Evolutionary conservation across 495 filamentous ascomycete genomes (phyloP).

Genomic region (Hypoxylon lenormandii): DNA sequence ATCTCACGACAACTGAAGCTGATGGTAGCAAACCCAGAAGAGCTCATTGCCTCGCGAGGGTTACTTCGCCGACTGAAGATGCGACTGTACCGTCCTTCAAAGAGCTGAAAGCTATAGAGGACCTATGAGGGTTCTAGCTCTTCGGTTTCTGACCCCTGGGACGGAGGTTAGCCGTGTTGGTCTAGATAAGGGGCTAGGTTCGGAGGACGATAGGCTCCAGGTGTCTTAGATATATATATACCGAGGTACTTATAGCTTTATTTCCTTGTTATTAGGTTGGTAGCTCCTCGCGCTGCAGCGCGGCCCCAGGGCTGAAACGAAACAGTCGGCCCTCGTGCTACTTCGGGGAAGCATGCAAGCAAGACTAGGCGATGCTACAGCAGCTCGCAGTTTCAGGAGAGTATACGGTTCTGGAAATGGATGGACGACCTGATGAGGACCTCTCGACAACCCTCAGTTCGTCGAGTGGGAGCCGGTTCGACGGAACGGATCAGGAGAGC

Average conservation of each 20-base stretch:
- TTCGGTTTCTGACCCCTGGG: no score
- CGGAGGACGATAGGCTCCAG: no score
- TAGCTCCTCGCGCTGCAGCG: background rate
- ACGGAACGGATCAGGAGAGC: background rate
- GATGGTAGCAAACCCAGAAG: background rate
- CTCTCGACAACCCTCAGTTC: background rate
- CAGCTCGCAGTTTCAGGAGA: background rate
- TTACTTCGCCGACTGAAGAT: conserved; percentile 1
- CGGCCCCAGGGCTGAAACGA: conserved; percentile 15
- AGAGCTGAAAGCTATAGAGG: background rate
- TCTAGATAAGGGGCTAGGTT: background rate
- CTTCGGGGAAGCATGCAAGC: conserved; percentile 5
- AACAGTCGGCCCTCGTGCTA: conserved; percentile 12
- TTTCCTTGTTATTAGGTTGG: no score
- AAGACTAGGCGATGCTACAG: background rate
- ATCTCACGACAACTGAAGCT: background rate
- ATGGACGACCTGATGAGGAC: background rate
- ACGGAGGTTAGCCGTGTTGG: background rate
- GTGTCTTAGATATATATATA: no score
- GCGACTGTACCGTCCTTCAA: conserved; percentile 11
- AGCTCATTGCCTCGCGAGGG: background rate
- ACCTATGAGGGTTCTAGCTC: no score
- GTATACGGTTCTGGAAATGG: background rate
- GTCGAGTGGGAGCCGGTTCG: background rate
- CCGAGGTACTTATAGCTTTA: no score